Evolutionary conservation across 257 asterid species (phyloP), one percentile per base, ranked within the genome.

Genomic region (Salvia splendens): DNA sequence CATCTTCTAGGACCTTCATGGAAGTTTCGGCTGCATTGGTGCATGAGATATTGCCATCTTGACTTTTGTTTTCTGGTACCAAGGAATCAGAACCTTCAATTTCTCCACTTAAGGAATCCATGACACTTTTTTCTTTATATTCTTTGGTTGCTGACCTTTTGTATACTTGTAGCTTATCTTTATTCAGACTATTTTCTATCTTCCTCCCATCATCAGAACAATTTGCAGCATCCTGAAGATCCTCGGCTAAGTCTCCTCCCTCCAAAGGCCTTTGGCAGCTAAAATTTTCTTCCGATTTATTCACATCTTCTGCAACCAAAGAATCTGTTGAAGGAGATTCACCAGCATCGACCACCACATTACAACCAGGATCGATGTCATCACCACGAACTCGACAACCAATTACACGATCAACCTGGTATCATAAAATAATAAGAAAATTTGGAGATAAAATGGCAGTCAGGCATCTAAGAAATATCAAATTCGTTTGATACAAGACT

Each of bases 351-450:
- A 73, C 61, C 49, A 68, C 73, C 68, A 49, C 50, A 64, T 43
- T 73, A 63, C 55, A 73, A 32, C 73, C 74, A 50, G 65, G 49
- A 71, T 52, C 64, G 36, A 40, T 52, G 75, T 65, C 64, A 62
- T 82, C 86, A 70, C 76, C 84, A 82, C 71, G 78, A 64, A 85
- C 78, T 49, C 95, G 92, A 73, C 96, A 91, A 63, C 95, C 99
- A 79, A 91, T 40, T 72, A 94, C 88, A 60, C 87, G 86, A 80
- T 91, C 95, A 66, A 94, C 99, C 97, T 88, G 81, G 73, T 77
- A 64, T 49, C 10, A 61, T 64, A 20, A 72, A 73, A 66, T 38
- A 61, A 71, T 14, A 55, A 47, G 62, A 69, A 49, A 75, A 48
- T 16, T 8, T 49, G 59, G 64, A 56, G 64, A 63, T 33, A 50